Base-by-base conservation (phyloP, 2,329 filamentous ascomycete species). In the Penicillium sp. region DNA sequence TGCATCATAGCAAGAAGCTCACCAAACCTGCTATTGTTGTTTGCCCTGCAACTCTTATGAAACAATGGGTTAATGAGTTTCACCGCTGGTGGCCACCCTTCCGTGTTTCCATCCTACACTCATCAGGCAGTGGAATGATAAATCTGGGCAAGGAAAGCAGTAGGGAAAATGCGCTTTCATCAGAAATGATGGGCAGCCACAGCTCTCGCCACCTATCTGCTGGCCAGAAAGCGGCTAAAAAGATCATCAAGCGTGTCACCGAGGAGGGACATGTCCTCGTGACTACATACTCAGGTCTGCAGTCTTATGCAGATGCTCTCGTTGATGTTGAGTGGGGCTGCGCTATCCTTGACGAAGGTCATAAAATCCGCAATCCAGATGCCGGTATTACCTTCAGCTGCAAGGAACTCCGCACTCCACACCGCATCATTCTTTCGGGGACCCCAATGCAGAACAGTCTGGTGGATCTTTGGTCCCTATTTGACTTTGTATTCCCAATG, bases 11-110 rank as follows among this genome's bases (percentile, higher is more conserved):
- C 75, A 90, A 89, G 65, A 90, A 87, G 68, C 83, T 97, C 23
- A 85, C 84, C 23, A 91, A 91, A 59, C 94, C 94, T 0, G 87
- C 95, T 43, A 91, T 99, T 59, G 85, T 99, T 8, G 92, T 99
- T 4, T 93, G 92, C 50, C 94, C 94, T 2, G 93, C 93, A 4
- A 99, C 94, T 0, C 89, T 99, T 25, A 88, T 99, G 78, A 89
- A 91, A 60, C 94, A 99, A 73, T 99, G 94, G 94, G 94, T 97
- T 13, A 96, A 95, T 63, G 94, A 99, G 71, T 97, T 99, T 67
- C 95, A 99, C 75, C 87, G 89, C 13, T 99, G 95, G 95, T 99
- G 95, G 95, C 94, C 94, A n/a, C 89, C 94, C n/a, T 80, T 99
- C 33, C 86, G 95, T 42, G 94, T 99, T 6, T 96, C 93, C 0